phyloP scores from a whole-genome alignment of 768 basidiomycete genomes.

The Russula brevipes region DNA sequence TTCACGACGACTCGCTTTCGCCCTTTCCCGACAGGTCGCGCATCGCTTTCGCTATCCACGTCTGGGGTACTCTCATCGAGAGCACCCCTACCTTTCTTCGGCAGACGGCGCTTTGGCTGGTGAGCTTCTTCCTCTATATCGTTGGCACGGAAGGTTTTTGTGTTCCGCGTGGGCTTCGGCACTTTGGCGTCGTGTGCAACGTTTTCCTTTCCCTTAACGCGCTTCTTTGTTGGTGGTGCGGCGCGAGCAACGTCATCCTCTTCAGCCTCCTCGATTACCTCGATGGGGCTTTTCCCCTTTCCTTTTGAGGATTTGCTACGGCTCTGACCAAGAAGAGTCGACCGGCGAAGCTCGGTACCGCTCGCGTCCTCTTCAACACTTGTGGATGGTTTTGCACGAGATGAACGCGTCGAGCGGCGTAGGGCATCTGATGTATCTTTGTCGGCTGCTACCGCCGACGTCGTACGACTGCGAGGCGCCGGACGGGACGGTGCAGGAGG shows the following conservation, averaged over 20 bases:
- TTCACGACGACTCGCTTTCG: constrained; percentile 1
- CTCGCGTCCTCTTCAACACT: constrained; percentile 28
- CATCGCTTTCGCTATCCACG: constrained; percentile 13
- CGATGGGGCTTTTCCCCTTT: constrained; percentile 28
- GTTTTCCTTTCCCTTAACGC: constrained; percentile 31
- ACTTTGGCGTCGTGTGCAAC: constrained; percentile 9
- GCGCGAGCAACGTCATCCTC: constrained; percentile 28
- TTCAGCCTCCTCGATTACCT: constrained; percentile 31
- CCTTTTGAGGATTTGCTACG: constrained; percentile 27
- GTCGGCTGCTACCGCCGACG: neutral
- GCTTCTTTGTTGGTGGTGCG: constrained; percentile 27
- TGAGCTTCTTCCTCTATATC: constrained; percentile 23
- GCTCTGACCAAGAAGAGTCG: constrained; percentile 23
- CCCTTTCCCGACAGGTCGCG: constrained; percentile 1
- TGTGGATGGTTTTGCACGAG: constrained; percentile 11
- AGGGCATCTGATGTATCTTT: constrained; percentile 16
- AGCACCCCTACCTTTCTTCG: constrained; percentile 10
- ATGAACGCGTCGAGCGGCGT: constrained; percentile 25
- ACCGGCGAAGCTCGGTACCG: constrained; percentile 28
- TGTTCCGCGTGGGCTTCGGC: constrained; percentile 12
- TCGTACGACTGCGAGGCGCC: constrained; percentile 17
- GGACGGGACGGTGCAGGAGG: constrained; percentile 9
- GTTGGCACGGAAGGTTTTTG: constrained; percentile 14
- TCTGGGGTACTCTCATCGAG: constrained; percentile 10
- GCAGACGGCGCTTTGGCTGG: constrained; percentile 14